Percentiles rank a stretch among this genome's conserved stretches.
phyloP scores from a whole-genome alignment of 805 yeast species.

The Nadsonia fulvescens region DNA sequence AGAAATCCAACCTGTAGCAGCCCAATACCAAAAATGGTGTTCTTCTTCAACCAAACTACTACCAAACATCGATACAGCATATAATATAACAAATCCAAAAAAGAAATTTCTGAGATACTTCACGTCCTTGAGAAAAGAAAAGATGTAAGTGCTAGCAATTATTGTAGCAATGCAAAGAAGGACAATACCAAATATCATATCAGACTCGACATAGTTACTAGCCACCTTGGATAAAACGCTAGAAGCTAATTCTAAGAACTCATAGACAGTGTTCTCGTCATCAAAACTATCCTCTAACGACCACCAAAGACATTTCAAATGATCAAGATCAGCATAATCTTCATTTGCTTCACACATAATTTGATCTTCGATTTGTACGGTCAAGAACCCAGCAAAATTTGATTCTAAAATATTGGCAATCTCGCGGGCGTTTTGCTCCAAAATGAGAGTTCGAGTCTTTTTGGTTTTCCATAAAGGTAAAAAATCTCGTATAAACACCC shows the following conservation, averaged over 20 bases:
- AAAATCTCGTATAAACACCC: conserved; percentile 44
- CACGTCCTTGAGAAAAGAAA: conserved; percentile 6
- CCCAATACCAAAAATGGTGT: conserved; percentile 92
- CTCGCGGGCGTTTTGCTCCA: conserved; percentile 24
- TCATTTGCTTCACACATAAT: conserved; percentile 5
- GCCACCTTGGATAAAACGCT: conserved; percentile 23
- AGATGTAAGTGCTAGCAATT: conserved; percentile 15
- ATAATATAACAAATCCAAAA: conserved; percentile 18
- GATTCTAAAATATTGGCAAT: conserved; percentile 12
- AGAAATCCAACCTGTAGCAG: conserved; percentile 23
- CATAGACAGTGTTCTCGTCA: conserved; percentile 14
- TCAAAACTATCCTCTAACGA: conserved; percentile 6
- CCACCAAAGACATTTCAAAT: conserved; percentile 9
- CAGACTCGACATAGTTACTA: conserved; percentile 48
- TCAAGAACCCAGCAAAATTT: conserved; percentile 1
- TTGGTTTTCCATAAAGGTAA: conserved; percentile 33
- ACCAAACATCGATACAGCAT: conserved; percentile 51
- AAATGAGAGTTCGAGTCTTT: conserved; percentile 33
- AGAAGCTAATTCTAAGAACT: conserved; percentile 26
- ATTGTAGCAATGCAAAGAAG: conserved; percentile 19
- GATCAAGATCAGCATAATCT: conserved; percentile 7
- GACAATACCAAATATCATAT: conserved; percentile 27
- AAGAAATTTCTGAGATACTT: conserved; percentile 9
- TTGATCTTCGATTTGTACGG: conserved; percentile 2
- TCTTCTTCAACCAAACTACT: conserved; percentile 91